Evolutionary conservation across 495 filamentous ascomycete genomes (phyloP).

Genomic region (Aspergillus campestris): DNA sequence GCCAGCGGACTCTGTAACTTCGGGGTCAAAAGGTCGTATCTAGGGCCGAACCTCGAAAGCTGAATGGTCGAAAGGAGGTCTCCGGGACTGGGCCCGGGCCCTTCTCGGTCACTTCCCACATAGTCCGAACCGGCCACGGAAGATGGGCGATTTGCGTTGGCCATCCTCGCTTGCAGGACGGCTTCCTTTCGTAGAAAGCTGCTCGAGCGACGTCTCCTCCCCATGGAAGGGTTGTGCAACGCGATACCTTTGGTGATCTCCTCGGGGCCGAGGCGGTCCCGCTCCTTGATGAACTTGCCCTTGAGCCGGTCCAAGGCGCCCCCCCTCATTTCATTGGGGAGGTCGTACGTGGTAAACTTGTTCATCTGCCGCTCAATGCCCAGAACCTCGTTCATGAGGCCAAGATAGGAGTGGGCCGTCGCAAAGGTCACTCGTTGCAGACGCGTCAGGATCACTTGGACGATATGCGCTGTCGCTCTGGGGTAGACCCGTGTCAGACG

Average conservation of each 20-base stretch:
- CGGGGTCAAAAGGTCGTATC: conserved; percentile 24
- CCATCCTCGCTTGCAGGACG: conserved; percentile 55
- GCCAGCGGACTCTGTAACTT: conserved; percentile 47
- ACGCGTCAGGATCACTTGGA: conserved; percentile 90
- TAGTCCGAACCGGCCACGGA: conserved; percentile 12
- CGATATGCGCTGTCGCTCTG: conserved; percentile 92
- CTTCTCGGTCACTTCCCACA: conserved; percentile 16
- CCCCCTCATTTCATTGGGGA: conserved; percentile 87
- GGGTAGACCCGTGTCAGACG: conserved; percentile 92
- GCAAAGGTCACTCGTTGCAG: conserved; percentile 91
- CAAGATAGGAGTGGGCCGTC: conserved; percentile 89
- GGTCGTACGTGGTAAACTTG: conserved; percentile 80
- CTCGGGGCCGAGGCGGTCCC: conserved; percentile 73
- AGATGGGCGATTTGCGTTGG: conserved; percentile 16
- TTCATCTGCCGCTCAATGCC: conserved; percentile 88
- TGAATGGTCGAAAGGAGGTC: conserved; percentile 78
- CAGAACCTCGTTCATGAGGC: conserved; percentile 81
- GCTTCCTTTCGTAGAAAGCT: conserved; percentile 74
- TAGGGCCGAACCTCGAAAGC: conserved; percentile 50
- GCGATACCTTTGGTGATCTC: conserved; percentile 92
- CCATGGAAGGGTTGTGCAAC: conserved; percentile 71
- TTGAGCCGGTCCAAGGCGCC: conserved; percentile 78
- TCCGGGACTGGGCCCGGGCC: conserved; percentile 52
- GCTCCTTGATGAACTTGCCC: conserved; percentile 82
- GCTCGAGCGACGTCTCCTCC: conserved; percentile 61